Percentiles rank a stretch among this genome's conserved stretches.
Evolutionary conservation across 768 basidiomycete species (phyloP).

Genomic region (Trametes coccinea): DNA sequence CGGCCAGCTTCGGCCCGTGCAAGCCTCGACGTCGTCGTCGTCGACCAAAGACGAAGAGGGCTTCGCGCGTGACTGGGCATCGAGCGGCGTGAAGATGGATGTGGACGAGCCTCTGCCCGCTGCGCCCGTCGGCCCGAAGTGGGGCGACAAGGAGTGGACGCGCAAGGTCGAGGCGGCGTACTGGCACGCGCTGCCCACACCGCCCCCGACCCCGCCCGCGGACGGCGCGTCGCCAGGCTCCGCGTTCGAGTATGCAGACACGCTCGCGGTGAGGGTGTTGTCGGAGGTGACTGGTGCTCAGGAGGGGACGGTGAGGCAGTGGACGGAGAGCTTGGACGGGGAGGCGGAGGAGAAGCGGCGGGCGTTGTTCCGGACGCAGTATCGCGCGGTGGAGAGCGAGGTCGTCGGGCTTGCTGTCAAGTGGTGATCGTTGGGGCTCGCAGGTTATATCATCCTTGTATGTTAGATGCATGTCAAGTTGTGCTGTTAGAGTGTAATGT

Average conservation of each 20-base stretch:
- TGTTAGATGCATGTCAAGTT: too few species aligned
- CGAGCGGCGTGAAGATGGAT: slow-evolving; percentile 46
- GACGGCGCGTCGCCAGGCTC: neutral
- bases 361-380: slow-evolving; percentile 71
- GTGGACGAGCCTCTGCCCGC: slow-evolving; percentile 26
- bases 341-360: slow-evolving; percentile 45
- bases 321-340: slow-evolving; percentile 42
- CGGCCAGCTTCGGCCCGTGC: slow-evolving; percentile 64
- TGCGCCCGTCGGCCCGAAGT: slow-evolving; percentile 54
- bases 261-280: slow-evolving; percentile 40
- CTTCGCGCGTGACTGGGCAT: slow-evolving; percentile 61
- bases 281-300: neutral
- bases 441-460: too few species aligned
- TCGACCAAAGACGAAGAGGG: slow-evolving; percentile 52
- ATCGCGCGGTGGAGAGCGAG: slow-evolving; percentile 85
- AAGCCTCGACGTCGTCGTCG: neutral
- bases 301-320: slow-evolving; percentile 20
- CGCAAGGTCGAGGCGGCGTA: slow-evolving; percentile 79
- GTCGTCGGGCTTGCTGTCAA: slow-evolving; percentile 53
- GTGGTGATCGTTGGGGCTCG: slow-evolving; percentile 18
- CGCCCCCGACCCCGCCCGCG: slow-evolving; percentile 43
- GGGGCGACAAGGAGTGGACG: slow-evolving; percentile 86
- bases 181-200: slow-evolving; percentile 59
- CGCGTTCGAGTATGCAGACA: slow-evolving; percentile 33
- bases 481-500: neutral